Conservation (phyloP, 805 yeast species). For the Cyberlindnera subsufficiens region DNA sequence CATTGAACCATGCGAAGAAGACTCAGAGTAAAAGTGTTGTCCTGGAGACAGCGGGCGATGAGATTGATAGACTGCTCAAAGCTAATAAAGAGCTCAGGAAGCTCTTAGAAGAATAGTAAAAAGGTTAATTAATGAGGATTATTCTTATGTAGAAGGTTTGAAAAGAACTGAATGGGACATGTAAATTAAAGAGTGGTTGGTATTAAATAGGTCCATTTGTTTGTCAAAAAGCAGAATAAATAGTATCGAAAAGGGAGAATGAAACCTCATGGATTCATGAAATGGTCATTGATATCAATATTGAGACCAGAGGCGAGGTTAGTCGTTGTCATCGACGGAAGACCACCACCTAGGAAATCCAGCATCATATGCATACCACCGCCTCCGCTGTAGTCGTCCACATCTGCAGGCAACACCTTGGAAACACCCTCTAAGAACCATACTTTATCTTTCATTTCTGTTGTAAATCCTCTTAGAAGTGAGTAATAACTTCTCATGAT, state of each 20-base stretch:
- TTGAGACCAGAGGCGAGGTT: conserved; percentile 26
- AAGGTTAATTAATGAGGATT: too few species aligned
- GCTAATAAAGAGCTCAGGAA: conserved; percentile 14
- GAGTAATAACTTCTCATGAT: conserved; percentile 87
- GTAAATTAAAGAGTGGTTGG: too few species aligned
- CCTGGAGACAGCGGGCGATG: conserved; percentile 17
- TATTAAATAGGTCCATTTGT: too few species aligned
- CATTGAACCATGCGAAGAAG: conserved; percentile 11
- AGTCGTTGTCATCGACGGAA: conserved; percentile 42
- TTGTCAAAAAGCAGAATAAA: too few species aligned
- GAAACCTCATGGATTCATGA: conserved; percentile 20
- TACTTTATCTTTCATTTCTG: conserved; percentile 81
- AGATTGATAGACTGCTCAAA: conserved; percentile 13
- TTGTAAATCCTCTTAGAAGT: conserved; percentile 71
- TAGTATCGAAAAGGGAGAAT: too few species aligned
- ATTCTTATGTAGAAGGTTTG: too few species aligned
- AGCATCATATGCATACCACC: conserved; percentile 92
- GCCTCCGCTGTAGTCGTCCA: conserved; percentile 84
- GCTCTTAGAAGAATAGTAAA: neutral
- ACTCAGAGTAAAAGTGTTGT: conserved; percentile 18
- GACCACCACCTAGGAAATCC: conserved; percentile 73
- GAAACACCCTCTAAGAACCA: conserved; percentile 95
- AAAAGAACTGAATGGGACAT: too few species aligned
- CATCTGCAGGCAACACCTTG: conserved; percentile 83
- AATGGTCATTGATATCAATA: conserved; percentile 24